Conservation (phyloP, 306 rosid species). For the Castanopsis chinensis region DNA sequence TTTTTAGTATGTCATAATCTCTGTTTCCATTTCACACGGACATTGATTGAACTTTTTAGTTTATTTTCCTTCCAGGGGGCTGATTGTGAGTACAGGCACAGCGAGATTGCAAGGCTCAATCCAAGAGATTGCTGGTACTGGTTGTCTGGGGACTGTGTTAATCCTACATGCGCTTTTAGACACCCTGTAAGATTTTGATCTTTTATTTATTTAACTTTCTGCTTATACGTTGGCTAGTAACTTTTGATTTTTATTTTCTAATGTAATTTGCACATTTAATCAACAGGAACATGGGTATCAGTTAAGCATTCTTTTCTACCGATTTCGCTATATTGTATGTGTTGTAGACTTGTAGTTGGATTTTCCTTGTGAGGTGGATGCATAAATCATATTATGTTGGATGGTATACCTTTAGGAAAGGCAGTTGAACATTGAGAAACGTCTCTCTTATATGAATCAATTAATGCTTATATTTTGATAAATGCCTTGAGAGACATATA, state of each 20-base stretch:
- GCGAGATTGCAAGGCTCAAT: constrained; percentile 81
- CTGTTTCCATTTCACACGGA: neutral
- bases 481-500: neutral
- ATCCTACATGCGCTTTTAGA: constrained; percentile 79
- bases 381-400: neutral
- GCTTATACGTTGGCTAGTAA: neutral
- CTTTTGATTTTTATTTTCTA: neutral
- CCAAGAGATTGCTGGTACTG: constrained; percentile 94
- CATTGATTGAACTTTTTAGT: neutral
- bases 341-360: neutral
- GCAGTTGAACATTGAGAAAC: neutral
- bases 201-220: neutral
- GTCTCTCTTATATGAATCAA: neutral
- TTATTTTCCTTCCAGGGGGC: constrained; percentile 47
- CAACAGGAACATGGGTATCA: constrained; percentile 2
- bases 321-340: neutral
- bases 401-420: neutral
- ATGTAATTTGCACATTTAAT: constrained; percentile 1
- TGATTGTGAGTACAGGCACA: constrained; percentile 88
- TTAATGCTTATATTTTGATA: neutral
- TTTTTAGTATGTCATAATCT: neutral
- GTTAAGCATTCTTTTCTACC: neutral
- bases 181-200: constrained; percentile 69
- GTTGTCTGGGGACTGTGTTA: constrained; percentile 71
- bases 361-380: neutral